Base-by-base conservation (phyloP, 192 early-diverging fungal genomes). In the Rhizoclosmatium globosum region DNA sequence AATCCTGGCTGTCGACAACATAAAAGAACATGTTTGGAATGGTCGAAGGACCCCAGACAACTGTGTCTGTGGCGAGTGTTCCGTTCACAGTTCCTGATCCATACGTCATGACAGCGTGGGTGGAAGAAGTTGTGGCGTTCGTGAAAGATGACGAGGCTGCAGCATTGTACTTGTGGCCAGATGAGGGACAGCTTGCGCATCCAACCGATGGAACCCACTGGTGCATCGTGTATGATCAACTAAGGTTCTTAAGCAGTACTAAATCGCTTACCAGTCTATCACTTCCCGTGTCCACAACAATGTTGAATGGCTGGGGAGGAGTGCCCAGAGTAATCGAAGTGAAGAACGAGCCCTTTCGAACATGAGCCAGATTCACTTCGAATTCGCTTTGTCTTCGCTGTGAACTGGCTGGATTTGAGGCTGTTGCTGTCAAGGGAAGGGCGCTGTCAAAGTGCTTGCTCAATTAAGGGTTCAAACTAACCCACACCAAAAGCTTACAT, bases 201-300 rank as follows among this genome's bases (percentile, higher is more conserved):
- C 21, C 43, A 11, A 43, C 21, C 13, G 67, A 68, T 42, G 4
- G 11, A 45, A 68, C 62, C 95, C 95, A 97, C 56, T 53, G 17
- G 6, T 53, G 9, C 6, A 53, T 53, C 50, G 17, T 53, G 31
- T 31, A 31, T 31, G 31, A 31, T 31, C 31, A 31, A 31, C 31
- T 31, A 31, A 31, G 31, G 31, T 31, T 0, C 31, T 31, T 31
- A 0, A 31, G 31, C 31, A 31, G 31, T 31, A 31, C 31, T 31
- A 31, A 31, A 31, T 31, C 6, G 17, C 50, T 13, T 53, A 53
- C 50, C 50, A 97, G 88, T 82, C 95, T 94, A 45, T 92, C 91
- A 57, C 94, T 95, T 39, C 96, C 96, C 4, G 95, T 97, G 84
- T 97, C 96, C 61, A 97, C 93, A 44, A 94, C 90, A 31, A 97